Conservation (phyloP, 2,329 filamentous ascomycete species). For the Neocucurbitaria cava region DNA sequence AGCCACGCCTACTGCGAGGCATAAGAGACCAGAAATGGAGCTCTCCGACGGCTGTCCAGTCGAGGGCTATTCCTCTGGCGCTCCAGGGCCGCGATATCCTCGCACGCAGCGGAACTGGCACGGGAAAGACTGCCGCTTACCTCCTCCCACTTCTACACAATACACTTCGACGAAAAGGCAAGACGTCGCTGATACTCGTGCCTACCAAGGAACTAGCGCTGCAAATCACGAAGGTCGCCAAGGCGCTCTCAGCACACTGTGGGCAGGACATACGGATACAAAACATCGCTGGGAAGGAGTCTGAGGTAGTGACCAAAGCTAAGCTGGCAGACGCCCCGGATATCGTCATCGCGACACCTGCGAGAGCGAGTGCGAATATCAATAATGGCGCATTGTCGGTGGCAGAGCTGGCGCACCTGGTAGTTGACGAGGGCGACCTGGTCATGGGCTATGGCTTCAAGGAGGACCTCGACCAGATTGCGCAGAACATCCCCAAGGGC, state of each 20-base stretch:
- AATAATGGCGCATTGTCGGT: constrained; percentile 75
- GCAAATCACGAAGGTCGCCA: constrained; percentile 82
- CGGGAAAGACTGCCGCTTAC: constrained; percentile 97
- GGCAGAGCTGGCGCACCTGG: constrained; percentile 74
- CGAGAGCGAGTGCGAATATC: constrained; percentile 80
- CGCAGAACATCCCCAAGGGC: constrained; percentile 79
- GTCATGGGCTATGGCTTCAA: constrained; percentile 94
- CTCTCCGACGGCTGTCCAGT: constrained; percentile 87
- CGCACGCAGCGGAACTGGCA: constrained; percentile 91
- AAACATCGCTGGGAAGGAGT: constrained; percentile 90
- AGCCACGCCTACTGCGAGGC: constrained; percentile 84
- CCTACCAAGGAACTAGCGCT: constrained; percentile 94
- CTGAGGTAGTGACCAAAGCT: constrained; percentile 85
- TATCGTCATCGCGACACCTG: constrained; percentile 88
- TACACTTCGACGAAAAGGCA: constrained; percentile 80
- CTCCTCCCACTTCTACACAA: constrained; percentile 85
- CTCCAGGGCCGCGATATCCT: constrained; percentile 88
- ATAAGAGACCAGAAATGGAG: constrained; percentile 84
- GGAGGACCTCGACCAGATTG: constrained; percentile 82
- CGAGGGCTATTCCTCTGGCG: constrained; percentile 84
- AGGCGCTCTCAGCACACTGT: constrained; percentile 80
- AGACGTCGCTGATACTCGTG: constrained; percentile 83
- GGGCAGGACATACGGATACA: constrained; percentile 81
- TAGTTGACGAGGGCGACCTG: constrained; percentile 93
- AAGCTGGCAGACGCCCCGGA: constrained; percentile 87